Conservation (phyloP, 140 eudicot genomes). For the Stevia rebaudiana region DNA sequence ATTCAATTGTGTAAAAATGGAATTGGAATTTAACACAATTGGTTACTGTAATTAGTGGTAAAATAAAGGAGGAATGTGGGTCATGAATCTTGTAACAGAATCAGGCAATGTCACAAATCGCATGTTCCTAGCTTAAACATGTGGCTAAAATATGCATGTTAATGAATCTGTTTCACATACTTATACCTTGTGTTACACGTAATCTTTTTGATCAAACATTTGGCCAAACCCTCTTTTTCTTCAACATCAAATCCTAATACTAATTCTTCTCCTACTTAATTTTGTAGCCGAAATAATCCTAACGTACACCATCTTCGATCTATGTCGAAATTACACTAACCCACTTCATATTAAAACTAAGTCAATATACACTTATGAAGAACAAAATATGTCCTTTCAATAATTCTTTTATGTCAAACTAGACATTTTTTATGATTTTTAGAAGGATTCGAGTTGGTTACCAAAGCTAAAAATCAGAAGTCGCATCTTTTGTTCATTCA, state of each 20-base stretch:
- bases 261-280: not conserved
- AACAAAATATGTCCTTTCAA: not conserved
- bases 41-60: slow-evolving; percentile 2
- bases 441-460: not conserved
- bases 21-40: slow-evolving; percentile 1
- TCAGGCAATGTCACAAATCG: slow-evolving; percentile 29
- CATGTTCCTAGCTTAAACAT: slow-evolving; percentile 39
- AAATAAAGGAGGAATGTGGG: slow-evolving; percentile 19
- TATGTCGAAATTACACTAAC: too few species aligned
- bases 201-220: slow-evolving; percentile 6
- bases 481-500: not conserved
- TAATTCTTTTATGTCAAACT: not conserved
- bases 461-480: not conserved
- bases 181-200: slow-evolving; percentile 30
- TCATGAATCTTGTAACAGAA: slow-evolving; percentile 34
- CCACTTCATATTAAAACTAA: not conserved
- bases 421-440: not conserved
- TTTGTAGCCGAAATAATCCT: not conserved
- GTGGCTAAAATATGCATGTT: slow-evolving; percentile 29
- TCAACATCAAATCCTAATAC: slow-evolving; percentile 15
- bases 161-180: slow-evolving; percentile 31
- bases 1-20: slow-evolving; percentile 6
- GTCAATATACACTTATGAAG: not conserved
- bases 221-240: slow-evolving; percentile 16
- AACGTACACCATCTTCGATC: too few species aligned